A percentile compares a stretch with the other conserved stretches of the same genome.
These are phyloP conservation scores for Carex myosuroides DNA, from an alignment of 176 grass and related monocot genomes.

Conservation along the genomic window DNA sequence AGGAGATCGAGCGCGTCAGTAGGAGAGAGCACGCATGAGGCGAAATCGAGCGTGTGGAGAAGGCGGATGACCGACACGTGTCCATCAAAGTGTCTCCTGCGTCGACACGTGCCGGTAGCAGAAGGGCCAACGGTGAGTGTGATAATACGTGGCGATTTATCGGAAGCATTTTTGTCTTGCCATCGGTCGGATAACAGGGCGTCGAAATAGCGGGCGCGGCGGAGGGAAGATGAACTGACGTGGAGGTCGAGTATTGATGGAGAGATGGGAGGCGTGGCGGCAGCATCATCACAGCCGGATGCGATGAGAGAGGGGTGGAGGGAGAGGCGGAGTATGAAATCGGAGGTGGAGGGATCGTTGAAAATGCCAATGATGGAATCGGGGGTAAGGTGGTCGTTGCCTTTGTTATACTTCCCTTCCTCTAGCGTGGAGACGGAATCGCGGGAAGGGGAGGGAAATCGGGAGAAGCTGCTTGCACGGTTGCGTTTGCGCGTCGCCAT, in stretches of 20 bases:
- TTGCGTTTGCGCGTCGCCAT: slow-evolving; percentile 81
- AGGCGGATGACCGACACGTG: slow-evolving; percentile 48
- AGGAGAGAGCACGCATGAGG: slow-evolving; percentile 26
- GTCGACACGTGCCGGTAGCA: background rate
- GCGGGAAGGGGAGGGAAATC: slow-evolving; percentile 28
- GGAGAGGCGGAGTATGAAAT: slow-evolving; percentile 51
- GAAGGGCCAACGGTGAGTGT: slow-evolving; percentile 4
- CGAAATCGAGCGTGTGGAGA: slow-evolving; percentile 61
- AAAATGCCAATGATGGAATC: slow-evolving; percentile 18
- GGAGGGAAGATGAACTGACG: slow-evolving; percentile 39
- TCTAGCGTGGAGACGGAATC: slow-evolving; percentile 14
- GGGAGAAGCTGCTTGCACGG: slow-evolving; percentile 54
- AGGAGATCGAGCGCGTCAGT: slow-evolving; percentile 50
- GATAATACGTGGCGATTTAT: slow-evolving; percentile 10
- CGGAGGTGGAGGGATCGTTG: slow-evolving; percentile 42
- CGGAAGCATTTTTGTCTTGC: background rate
- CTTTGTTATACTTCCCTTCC: background rate
- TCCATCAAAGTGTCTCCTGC: slow-evolving; percentile 34
- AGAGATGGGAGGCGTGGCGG: background rate
- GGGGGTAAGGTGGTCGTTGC: background rate
- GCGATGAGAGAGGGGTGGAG: slow-evolving; percentile 19
- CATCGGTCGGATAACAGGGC: slow-evolving; percentile 47
- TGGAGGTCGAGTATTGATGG: slow-evolving; percentile 37
- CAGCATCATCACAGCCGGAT: background rate
- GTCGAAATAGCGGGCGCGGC: slow-evolving; percentile 51